Evolutionary conservation across 495 filamentous ascomycete species (phyloP), one percentile per base, ranked within the genome.

Genomic region (Talaromyces ruber): DNA sequence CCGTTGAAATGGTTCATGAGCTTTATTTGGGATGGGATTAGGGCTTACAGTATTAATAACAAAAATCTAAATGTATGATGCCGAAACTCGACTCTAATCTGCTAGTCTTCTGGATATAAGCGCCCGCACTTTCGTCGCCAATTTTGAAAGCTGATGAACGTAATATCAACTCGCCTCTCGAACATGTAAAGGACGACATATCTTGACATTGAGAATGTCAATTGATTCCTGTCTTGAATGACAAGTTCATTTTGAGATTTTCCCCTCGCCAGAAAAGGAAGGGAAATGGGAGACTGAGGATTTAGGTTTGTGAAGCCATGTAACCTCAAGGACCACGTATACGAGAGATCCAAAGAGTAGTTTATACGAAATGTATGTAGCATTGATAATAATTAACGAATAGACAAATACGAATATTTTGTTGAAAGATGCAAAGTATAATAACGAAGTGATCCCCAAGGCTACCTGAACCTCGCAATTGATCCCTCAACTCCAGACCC

Each of bases 231-330:
- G 70, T 75, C 5, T 61, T 83, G 12, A 63, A 82, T 18, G 54
- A 57, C 54, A 57, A 25, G 28, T 57, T 34, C 6, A 71, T 1
- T 83, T 78, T 63, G 74, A 80, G 6, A 70, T 81, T 37, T 59
- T 60, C 8, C 63, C 74, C 4, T 59, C 70, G 22, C 61, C 67
- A 16, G 65, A 68, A 22, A 67, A 59, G 0, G 64, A 54, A 43
- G 67, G 16, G 11, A 14, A 73, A 1, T 81, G 76, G 80, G 63
- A 58, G 0, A 74, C 79, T 25, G 55, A 67, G 55, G 78, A 78
- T 37, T 71, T 62, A 82, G 79, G 81, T 83, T 83, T 63, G 76
- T 79, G 4, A 76, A 74, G 61, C 79, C 78, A 28, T 68, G 59
- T 2, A 67, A 79, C 26, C 76, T 78, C 45, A 65, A 71, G 26